phyloP scores from a whole-genome alignment of 495 filamentous ascomycete species.

The Rhizodiscina lignyota region DNA sequence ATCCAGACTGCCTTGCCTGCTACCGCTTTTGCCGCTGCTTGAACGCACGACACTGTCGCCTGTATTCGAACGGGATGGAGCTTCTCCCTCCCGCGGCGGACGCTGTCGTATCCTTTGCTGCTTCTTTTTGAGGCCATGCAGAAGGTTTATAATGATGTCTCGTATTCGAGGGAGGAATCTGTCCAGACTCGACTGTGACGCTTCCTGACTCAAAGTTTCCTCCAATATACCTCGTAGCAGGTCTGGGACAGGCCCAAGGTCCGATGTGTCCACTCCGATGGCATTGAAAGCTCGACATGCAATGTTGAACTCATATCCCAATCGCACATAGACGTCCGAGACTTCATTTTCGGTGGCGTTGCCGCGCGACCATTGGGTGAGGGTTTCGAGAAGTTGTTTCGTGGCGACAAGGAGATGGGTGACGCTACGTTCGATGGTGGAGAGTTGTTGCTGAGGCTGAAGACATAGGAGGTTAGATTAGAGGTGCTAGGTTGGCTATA shows the following conservation, averaged over 20 bases:
- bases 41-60: slow-evolving; percentile 31
- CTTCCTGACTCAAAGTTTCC: slow-evolving; percentile 91
- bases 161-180: slow-evolving; percentile 81
- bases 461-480: too few relatives aligned
- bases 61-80: slow-evolving; percentile 40
- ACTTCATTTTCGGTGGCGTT: slow-evolving; percentile 84
- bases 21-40: slow-evolving; percentile 13
- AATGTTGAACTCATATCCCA: slow-evolving; percentile 98
- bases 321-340: slow-evolving; percentile 90
- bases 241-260: slow-evolving; percentile 91
- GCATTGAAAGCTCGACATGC: slow-evolving; percentile 90
- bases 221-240: slow-evolving; percentile 78
- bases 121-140: slow-evolving; percentile 92
- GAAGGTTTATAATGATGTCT: slow-evolving; percentile 94
- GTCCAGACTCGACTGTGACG: slow-evolving; percentile 79
- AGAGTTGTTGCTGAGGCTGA: slow-evolving; percentile 56
- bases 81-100: slow-evolving; percentile 48
- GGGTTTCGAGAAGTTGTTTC: slow-evolving; percentile 90
- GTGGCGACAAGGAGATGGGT: slow-evolving; percentile 95
- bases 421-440: slow-evolving; percentile 95
- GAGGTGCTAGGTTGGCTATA: too few relatives aligned
- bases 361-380: slow-evolving; percentile 91
- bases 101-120: slow-evolving; percentile 79
- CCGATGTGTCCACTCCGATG: slow-evolving; percentile 85
- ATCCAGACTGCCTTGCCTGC: slow-evolving; percentile 28